Base-by-base conservation (phyloP, 2,329 filamentous ascomycete species). In the Xylaria sp. region DNA sequence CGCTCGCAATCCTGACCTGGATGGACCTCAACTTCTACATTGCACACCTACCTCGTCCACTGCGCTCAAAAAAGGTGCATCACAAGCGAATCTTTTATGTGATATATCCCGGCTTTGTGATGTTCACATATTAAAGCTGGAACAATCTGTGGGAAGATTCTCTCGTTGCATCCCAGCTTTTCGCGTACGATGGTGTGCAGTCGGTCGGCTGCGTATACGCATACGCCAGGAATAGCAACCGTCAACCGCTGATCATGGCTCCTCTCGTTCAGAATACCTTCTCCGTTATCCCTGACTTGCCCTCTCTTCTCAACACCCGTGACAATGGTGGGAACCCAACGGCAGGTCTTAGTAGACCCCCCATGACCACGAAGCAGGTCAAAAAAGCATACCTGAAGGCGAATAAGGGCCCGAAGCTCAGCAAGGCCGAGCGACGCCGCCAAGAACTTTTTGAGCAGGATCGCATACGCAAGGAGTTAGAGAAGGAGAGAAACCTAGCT, bases 401-500 rank as follows among this genome's bases (percentile, higher is more conserved):
- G 63, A 82, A 70, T 34, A 71, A 72, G 61, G 72, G 64, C 1
- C 75, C 76, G 0, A 75, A 73, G 56, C 66, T 80, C 23, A 76
- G 76, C 44, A 77, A 76, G 60, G 74, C 74, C 30, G 78, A 81
- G 61, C 72, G 73, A 59, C 74, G 77, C 23, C 72, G 72, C 13
- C 67, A 72, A 59, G 76, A 76, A 46, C 70, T 74, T 18, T 71
- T 72, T 49, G 81, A 85, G 61, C 81, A 83, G 64, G 81, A 83
- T 59, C 75, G 79, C n/a, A 82, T 83, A 42, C 73, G 77, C 3
- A 78, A 78, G 67, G 80, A 81, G 66, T 75, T 79, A 23, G 80
- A 80, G 66, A 79, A 76, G 69, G 80, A 79, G 65, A 78, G 76
- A 64, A 74, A 76, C 1, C 74, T 78, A 16, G 73, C 75, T 2